Conservation (phyloP, 169 alveolate species). For the Perkinsus marinus region DNA sequence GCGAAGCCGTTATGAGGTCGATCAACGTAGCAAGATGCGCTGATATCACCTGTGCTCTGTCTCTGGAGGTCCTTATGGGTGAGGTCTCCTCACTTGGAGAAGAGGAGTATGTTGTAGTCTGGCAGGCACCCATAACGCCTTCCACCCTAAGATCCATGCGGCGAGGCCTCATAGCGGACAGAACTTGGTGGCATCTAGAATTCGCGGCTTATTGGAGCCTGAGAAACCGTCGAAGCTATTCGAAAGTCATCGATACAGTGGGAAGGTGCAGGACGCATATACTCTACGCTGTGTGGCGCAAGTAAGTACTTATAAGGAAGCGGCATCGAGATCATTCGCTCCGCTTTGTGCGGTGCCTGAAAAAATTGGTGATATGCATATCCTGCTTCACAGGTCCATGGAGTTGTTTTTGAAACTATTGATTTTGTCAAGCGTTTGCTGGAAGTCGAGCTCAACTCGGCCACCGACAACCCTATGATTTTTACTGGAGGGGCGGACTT, state of each 20-base stretch:
- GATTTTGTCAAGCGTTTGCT: conserved; percentile 7
- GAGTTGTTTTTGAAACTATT: conserved; percentile 21
- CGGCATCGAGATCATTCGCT: no score
- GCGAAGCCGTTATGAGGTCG: conserved; percentile 24
- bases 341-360: no score
- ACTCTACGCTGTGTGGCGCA: conserved; percentile 27
- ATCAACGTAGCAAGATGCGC: conserved; percentile 13
- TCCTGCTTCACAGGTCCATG: conserved; percentile 16
- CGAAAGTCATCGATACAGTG: background rate
- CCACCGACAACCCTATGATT: conserved; percentile 46
- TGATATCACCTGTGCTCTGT: conserved; percentile 20
- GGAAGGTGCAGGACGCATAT: conserved; percentile 23
- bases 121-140: conserved; percentile 4
- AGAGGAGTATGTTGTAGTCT: background rate
- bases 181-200: conserved; percentile 17
- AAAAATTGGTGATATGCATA: no score
- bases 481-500: background rate
- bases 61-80: conserved; percentile 3
- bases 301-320: background rate
- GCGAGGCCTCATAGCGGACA: conserved; percentile 25
- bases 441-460: conserved; percentile 38
- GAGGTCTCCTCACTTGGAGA: background rate
- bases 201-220: background rate
- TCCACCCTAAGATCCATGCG: conserved; percentile 6
- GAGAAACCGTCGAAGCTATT: background rate